A percentile compares a stretch with the other conserved stretches of the same genome.
phyloP scores from a whole-genome alignment of 768 basidiomycete genomes.

The Kwoniella sp. region DNA sequence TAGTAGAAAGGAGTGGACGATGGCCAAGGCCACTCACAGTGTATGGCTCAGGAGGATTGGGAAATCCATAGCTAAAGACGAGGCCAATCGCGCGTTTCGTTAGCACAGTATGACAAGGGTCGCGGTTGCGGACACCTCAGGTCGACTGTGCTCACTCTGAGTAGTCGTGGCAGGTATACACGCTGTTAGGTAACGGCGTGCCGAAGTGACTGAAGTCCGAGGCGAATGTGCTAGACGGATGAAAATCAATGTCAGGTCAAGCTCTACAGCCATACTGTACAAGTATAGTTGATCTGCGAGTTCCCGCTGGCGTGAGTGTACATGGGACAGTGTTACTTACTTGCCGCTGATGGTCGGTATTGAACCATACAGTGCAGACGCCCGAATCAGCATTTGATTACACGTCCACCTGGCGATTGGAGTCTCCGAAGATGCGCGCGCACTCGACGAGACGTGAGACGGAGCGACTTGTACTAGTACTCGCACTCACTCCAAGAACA shows the following conservation, averaged over 20 bases:
- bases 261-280: too few species aligned
- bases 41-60: conserved; percentile 64
- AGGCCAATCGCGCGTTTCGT: too few species aligned
- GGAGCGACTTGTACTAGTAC: too few species aligned
- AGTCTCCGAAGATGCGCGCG: too few species aligned
- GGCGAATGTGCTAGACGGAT: conserved; percentile 68
- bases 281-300: too few species aligned
- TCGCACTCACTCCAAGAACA: conserved; percentile 77
- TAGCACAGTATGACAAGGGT: too few species aligned
- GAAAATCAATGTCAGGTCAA: neutral
- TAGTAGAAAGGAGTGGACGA: neutral
- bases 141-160: conserved; percentile 57
- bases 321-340: conserved; percentile 18
- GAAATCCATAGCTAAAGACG: conserved; percentile 71
- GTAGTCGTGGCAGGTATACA: conserved; percentile 79
- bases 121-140: too few species aligned
- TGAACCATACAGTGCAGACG: neutral
- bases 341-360: conserved; percentile 23
- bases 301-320: neutral
- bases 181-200: conserved; percentile 70
- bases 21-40: conserved; percentile 40
- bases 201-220: conserved; percentile 56
- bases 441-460: too few species aligned
- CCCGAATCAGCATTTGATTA: too few species aligned
- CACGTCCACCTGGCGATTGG: too few species aligned